phyloP scores from a whole-genome alignment of 306 rosid genomes.

The Spatholobus suberectus region DNA sequence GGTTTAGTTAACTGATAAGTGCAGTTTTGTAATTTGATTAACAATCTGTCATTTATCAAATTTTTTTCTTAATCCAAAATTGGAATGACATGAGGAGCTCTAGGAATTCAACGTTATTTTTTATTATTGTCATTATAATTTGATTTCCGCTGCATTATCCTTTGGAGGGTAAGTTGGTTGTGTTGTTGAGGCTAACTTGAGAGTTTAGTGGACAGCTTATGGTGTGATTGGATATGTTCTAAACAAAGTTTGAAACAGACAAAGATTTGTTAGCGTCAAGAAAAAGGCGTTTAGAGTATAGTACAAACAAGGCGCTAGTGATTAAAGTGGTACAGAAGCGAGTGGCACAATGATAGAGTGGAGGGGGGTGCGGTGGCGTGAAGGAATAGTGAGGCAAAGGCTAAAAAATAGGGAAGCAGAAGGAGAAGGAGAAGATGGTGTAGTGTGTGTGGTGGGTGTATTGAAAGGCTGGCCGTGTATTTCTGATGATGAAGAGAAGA shows the following conservation, averaged over 20 bases:
- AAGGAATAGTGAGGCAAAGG: too few relatives aligned
- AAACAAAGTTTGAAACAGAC: background rate
- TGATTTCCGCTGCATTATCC: background rate
- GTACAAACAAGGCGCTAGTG: too few relatives aligned
- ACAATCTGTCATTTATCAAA: background rate
- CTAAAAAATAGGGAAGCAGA: constrained; percentile 3
- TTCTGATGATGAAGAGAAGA: constrained; percentile 36
- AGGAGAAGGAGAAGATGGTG: background rate
- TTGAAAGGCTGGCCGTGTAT: constrained; percentile 47
- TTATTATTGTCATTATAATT: background rate
- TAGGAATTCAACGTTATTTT: background rate
- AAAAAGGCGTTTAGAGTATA: background rate
- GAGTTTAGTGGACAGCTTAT: background rate
- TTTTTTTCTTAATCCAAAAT: background rate
- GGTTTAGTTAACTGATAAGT: background rate
- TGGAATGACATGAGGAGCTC: background rate
- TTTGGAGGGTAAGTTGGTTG: background rate
- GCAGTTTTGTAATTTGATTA: background rate
- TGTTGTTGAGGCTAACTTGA: background rate
- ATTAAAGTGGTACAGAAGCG: background rate
- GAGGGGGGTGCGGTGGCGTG: background rate
- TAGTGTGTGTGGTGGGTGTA: background rate
- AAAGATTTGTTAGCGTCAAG: background rate
- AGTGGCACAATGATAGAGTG: background rate
- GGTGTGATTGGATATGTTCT: background rate